Conservation (phyloP, 2,329 filamentous ascomycete species). For the Mycogone perniciosa region DNA sequence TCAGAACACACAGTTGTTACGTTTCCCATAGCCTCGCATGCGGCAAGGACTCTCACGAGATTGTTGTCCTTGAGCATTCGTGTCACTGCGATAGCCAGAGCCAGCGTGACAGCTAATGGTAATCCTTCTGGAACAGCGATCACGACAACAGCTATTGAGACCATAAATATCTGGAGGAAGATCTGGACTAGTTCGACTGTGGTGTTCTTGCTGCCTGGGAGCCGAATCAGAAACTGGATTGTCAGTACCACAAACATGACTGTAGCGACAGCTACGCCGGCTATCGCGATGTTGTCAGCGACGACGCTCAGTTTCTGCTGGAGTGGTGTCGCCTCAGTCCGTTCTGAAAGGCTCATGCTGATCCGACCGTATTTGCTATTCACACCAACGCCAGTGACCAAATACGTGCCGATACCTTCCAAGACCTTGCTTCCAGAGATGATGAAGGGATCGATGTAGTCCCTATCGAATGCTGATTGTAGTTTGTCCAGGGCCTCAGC, state of each 20-base stretch:
- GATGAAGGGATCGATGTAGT: slow-evolving; percentile 54
- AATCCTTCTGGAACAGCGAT: slow-evolving; percentile 62
- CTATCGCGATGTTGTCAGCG: slow-evolving; percentile 29
- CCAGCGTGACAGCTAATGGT: slow-evolving; percentile 60
- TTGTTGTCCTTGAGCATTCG: slow-evolving; percentile 67
- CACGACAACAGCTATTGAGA: slow-evolving; percentile 59
- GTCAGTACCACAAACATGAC: slow-evolving; percentile 71
- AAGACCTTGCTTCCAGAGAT: slow-evolving; percentile 49
- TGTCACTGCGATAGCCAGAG: slow-evolving; percentile 61
- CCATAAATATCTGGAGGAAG: slow-evolving; percentile 60
- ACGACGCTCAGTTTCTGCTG: slow-evolving; percentile 44
- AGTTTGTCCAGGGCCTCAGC: slow-evolving; percentile 37
- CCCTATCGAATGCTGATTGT: too few species aligned
- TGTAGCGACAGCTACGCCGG: slow-evolving; percentile 59
- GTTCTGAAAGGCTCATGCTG: slow-evolving; percentile 46
- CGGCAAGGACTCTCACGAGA: slow-evolving; percentile 58
- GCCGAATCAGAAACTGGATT: slow-evolving; percentile 66
- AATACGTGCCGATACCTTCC: slow-evolving; percentile 43
- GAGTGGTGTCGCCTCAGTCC: slow-evolving; percentile 47
- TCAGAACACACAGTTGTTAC: slow-evolving; percentile 72
- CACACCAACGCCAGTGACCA: slow-evolving; percentile 49
- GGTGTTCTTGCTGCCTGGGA: slow-evolving; percentile 43
- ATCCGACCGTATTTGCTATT: slow-evolving; percentile 50
- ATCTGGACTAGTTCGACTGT: slow-evolving; percentile 50
- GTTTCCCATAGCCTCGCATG: slow-evolving; percentile 68